Evolutionary conservation across 208 protist species (phyloP), one percentile per base, ranked within the genome.

Genomic region (Phytomonas francai): DNA sequence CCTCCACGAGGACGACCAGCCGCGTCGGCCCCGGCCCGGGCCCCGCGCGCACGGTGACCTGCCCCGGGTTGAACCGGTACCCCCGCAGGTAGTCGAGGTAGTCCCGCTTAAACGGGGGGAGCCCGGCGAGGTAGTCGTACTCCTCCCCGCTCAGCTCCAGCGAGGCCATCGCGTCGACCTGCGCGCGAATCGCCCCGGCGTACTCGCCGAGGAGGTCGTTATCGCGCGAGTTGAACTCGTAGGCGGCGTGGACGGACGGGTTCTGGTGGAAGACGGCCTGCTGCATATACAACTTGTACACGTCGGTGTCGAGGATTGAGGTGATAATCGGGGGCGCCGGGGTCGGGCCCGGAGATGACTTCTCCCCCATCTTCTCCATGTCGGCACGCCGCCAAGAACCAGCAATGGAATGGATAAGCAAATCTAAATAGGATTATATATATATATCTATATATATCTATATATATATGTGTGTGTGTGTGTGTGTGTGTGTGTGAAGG

Each of bases 261-360:
- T 87, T 71, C 33, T 89, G 65, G 68, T 92, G 89, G 64, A 91
- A 88, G 7, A 95, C 85, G 12, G 87, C 89, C 67, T 95, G 89
- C 67, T 95, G 89, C 89, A 95, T 95, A 76, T 95, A 87, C 62
- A 95, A 70, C 68, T 95, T 95, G 76, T 95, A 95, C 34, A 85
- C 87, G 73, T 95, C 89, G 25, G 89, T 95, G 78, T 95, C 89
- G 51, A 95, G 70, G 36, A 95, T 73, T 54, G 89, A 91, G 32
- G 74, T 84, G 62, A 95, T 90, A 58, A 95, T 88, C 0, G 87
- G 86, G n/a, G 28, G 34, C 54, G 0, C 14, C 28, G 62, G 12
- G 29, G 28, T 33, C 7, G 49, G 2, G 25, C 16, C 0, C 25
- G n/a, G 33, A 27, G 16, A 31, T 32, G n/a, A 49, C 6, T 32